These are phyloP conservation scores for Plasmodium adleri DNA, from an alignment of 169 alveolate genomes.

Conservation along the genomic window DNA sequence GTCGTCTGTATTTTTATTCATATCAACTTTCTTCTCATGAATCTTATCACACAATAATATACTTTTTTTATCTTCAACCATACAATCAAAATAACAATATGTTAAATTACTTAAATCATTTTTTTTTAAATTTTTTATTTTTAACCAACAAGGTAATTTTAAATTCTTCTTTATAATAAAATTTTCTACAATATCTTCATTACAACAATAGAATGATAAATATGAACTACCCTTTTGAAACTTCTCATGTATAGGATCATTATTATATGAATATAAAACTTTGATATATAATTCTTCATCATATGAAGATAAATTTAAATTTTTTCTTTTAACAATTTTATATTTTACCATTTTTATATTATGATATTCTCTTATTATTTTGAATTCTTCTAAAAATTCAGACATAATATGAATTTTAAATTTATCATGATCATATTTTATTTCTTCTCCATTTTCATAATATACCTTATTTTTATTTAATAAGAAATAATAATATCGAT, in stretches of 20 bases:
- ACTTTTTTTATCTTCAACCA: slow-evolving; percentile 9
- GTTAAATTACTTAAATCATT: slow-evolving; percentile 33
- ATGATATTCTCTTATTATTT: slow-evolving; percentile 45
- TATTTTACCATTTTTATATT: slow-evolving; percentile 54
- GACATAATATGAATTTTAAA: slow-evolving; percentile 33
- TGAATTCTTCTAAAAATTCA: slow-evolving; percentile 59
- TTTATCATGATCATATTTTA: slow-evolving; percentile 23
- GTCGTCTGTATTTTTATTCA: not conserved
- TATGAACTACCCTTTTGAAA: slow-evolving; percentile 43
- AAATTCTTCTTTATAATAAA: slow-evolving; percentile 59
- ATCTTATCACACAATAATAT: slow-evolving; percentile 32
- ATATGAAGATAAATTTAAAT: slow-evolving; percentile 27
- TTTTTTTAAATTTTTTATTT: slow-evolving; percentile 30
- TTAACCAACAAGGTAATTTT: slow-evolving; percentile 72
- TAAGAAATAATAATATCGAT: slow-evolving; percentile 64
- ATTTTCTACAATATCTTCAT: slow-evolving; percentile 66
- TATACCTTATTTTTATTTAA: slow-evolving; percentile 36
- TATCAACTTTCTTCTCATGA: not conserved
- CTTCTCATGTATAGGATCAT: slow-evolving; percentile 47
- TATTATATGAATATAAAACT: slow-evolving; percentile 46
- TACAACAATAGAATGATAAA: slow-evolving; percentile 63
- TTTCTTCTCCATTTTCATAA: slow-evolving; percentile 29
- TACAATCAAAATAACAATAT: slow-evolving; percentile 71
- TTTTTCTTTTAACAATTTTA: slow-evolving; percentile 53
- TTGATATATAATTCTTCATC: slow-evolving; percentile 67